These are phyloP conservation scores for Brettanomyces anomalus DNA, from an alignment of 805 yeast genomes.

Conservation along the genomic window DNA sequence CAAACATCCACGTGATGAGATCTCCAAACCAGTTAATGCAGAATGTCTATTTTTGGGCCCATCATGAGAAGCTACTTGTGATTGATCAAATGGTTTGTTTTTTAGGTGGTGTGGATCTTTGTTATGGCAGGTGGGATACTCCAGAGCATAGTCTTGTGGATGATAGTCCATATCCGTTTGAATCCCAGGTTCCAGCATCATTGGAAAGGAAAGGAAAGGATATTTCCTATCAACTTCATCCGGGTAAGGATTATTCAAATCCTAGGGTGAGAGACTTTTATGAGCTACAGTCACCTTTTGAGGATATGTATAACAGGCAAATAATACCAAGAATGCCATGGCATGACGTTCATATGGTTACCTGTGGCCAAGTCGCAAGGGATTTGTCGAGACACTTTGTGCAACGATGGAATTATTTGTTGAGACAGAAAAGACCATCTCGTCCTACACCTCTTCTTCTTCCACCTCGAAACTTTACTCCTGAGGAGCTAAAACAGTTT, in stretches of 20 bases:
- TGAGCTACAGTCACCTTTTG: conserved; percentile 76
- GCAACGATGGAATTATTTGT: conserved; percentile 92
- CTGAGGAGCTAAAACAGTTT: conserved; percentile 54
- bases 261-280: conserved; percentile 87
- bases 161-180: conserved; percentile 36
- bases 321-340: conserved; percentile 94
- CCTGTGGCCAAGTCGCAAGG: conserved; percentile 89
- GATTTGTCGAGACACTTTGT: conserved; percentile 91
- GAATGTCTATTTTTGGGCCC: conserved; percentile 97
- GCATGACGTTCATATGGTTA: conserved; percentile 98
- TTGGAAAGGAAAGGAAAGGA: background rate
- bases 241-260: conserved; percentile 96
- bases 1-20: conserved; percentile 80
- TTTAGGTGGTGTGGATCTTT: conserved; percentile 91
- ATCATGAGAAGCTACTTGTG: conserved; percentile 87
- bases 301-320: conserved; percentile 82
- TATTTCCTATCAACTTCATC: conserved; percentile 55
- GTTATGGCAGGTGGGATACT: conserved; percentile 94
- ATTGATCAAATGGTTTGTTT: conserved; percentile 85
- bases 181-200: conserved; percentile 12
- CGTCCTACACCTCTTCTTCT: conserved; percentile 84
- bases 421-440: conserved; percentile 91
- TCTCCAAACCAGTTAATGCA: conserved; percentile 94
- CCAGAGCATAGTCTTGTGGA: conserved; percentile 90
- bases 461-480: conserved; percentile 85